Percentiles rank a stretch among this genome's conserved stretches.
phyloP scores from a whole-genome alignment of 169 alveolate genomes.

The Plasmodium fragile region DNA sequence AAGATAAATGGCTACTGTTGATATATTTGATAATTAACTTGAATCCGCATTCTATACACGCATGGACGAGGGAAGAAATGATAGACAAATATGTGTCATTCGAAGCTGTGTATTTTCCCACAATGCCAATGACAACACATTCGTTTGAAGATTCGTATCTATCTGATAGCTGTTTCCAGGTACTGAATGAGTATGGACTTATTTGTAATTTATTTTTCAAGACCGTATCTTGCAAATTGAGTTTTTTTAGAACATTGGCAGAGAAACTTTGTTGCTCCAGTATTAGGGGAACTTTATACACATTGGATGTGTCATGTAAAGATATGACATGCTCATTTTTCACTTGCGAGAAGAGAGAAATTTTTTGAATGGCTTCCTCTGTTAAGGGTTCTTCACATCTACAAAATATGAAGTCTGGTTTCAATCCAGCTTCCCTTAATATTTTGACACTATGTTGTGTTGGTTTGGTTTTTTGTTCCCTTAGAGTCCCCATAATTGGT shows the following conservation, averaged over 20 bases:
- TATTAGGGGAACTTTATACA: constrained; percentile 86
- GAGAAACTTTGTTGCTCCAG: constrained; percentile 87
- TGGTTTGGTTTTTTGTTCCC: constrained; percentile 96
- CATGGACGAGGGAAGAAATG: constrained; percentile 94
- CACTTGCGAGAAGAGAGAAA: constrained; percentile 90
- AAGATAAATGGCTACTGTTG: constrained; percentile 87
- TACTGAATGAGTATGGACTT: constrained; percentile 74
- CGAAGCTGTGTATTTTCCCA: constrained; percentile 95
- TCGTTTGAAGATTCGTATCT: constrained; percentile 68
- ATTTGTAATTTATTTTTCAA: constrained; percentile 44
- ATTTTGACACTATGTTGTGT: constrained; percentile 95
- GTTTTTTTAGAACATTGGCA: constrained; percentile 57
- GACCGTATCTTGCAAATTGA: constrained; percentile 59
- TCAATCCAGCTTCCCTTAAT: constrained; percentile 86
- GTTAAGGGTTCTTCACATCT: constrained; percentile 87
- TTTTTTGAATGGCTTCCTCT: constrained; percentile 84
- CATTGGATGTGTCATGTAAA: constrained; percentile 75
- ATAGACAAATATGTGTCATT: constrained; percentile 94
- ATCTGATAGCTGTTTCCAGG: constrained; percentile 80
- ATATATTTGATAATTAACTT: constrained; percentile 81
- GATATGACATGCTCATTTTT: constrained; percentile 84
- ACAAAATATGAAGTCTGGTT: constrained; percentile 91
- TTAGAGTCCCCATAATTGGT: constrained; percentile 87
- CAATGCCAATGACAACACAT: constrained; percentile 90
- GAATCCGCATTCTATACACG: constrained; percentile 90